These are phyloP conservation scores for Tagetes patula DNA, from an alignment of 129 eudicot genomes.

Conservation along the genomic window DNA sequence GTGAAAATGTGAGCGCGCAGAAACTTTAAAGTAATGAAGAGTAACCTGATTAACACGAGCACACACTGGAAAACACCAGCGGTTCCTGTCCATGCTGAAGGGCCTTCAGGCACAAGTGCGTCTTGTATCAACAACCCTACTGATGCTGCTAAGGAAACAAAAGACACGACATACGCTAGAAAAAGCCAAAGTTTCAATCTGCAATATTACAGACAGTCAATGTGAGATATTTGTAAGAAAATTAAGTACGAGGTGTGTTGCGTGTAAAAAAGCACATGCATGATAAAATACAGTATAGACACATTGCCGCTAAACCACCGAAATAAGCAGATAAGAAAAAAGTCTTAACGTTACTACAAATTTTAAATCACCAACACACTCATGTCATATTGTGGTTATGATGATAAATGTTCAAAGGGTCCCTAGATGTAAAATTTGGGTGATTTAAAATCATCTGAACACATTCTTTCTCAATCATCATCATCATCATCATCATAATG, in stretches of 20 bases:
- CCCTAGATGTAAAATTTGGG: background rate
- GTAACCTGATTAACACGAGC: constrained; percentile 79
- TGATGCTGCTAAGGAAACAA: constrained; percentile 94
- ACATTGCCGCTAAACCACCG: background rate
- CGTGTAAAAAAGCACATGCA: background rate
- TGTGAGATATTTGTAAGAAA: constrained; percentile 20
- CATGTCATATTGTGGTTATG: background rate
- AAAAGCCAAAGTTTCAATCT: constrained; percentile 99
- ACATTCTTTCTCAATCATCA: too few relatives aligned
- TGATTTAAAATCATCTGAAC: background rate
- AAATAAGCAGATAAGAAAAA: background rate
- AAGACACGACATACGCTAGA: constrained; percentile 89
- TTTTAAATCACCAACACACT: background rate
- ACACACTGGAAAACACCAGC: constrained; percentile 98
- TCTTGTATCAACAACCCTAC: constrained; percentile 94
- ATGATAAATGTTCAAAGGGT: background rate
- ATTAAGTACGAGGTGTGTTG: background rate
- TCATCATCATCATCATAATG: too few relatives aligned
- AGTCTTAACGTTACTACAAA: background rate
- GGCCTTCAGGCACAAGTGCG: constrained; percentile 68
- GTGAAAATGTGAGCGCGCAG: background rate
- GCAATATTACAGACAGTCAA: constrained; percentile 30
- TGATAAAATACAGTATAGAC: background rate
- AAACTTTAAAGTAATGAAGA: background rate
- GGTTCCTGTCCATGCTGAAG: constrained; percentile 95